Conservation (phyloP, 352 stramenopile genomes). For the Globisporangium megalacanthum region DNA sequence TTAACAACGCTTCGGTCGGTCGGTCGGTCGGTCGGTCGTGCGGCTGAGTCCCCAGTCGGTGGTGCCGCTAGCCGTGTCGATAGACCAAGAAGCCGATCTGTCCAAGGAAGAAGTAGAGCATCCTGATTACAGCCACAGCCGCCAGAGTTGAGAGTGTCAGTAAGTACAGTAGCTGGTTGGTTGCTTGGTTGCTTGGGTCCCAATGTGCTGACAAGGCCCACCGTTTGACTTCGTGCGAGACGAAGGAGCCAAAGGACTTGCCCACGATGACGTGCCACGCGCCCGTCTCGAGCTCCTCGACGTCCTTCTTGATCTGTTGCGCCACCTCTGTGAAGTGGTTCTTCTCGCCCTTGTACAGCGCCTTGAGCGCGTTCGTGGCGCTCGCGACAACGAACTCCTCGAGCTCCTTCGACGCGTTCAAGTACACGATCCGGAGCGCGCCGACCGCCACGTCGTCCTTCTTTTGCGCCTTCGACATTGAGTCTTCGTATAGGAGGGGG, state of each 20-base stretch:
- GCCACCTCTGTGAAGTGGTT: slow-evolving; percentile 78
- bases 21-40: background rate
- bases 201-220: too few relatives aligned
- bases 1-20: background rate
- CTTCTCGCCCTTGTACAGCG: slow-evolving; percentile 83
- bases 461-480: slow-evolving; percentile 76
- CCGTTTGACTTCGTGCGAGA: slow-evolving; percentile 84
- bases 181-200: too few relatives aligned
- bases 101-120: slow-evolving; percentile 80
- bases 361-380: slow-evolving; percentile 75
- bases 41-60: background rate
- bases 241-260: slow-evolving; percentile 83
- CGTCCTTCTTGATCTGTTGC: slow-evolving; percentile 72
- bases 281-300: slow-evolving; percentile 61
- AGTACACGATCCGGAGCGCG: slow-evolving; percentile 60
- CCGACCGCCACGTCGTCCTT: slow-evolving; percentile 75
- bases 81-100: slow-evolving; percentile 81
- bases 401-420: slow-evolving; percentile 61
- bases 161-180: background rate
- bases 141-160: background rate
- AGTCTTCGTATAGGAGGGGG: background rate
- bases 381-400: slow-evolving; percentile 66
- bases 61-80: slow-evolving; percentile 38
- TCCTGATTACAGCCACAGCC: slow-evolving; percentile 22
- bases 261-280: slow-evolving; percentile 82